Base-by-base conservation (phyloP, 1,139 yeast genomes). In the Hansenula sp. region DNA sequence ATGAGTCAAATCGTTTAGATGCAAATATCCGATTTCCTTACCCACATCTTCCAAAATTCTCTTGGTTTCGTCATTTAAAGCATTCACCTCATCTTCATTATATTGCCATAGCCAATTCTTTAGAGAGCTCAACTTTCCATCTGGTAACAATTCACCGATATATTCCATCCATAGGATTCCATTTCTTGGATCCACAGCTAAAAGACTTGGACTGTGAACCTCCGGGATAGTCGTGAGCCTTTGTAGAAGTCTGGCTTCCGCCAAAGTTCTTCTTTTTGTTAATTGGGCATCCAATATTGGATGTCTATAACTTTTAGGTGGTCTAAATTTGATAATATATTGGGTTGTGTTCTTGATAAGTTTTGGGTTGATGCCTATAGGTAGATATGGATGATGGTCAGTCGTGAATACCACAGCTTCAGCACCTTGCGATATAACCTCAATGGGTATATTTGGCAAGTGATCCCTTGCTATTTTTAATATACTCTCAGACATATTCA, bases 91-190 rank as follows among this genome's bases (percentile, higher is more conserved):
- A 30, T 59, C 49, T 28, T 63, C 67, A 47, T 81, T 87, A 45
- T 75, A 63, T 51, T 65, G 65, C 95, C 95, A 86, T 29, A 86
- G 64, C 71, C 81, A 81, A 60, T 84, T 84, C 59, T 85, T 86
- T 54, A 85, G 65, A 7, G 85, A 79, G 55, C 87, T 75, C 33
- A 76, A 59, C 0, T 63, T 67, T 1, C 75, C 81, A 54, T 47
- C 43, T 3, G 74, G 70, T 33, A 84, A 60, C 9, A 58, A 57
- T 27, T 64, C 67, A 2, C 91, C 90, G 17, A 91, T 63, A 51
- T 68, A 75, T 56, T 89, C 96, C 93, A 93, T 87, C 95, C 96
- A 91, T 31, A 93, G 78, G 41, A 88, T 67, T 0, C 98, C 99
- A 49, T 80, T 76, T 38, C 72, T 64, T n/a, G 81, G 78, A 65